Conservation (phyloP, 2,329 filamentous ascomycete genomes). For the Talaromyces sp. region DNA sequence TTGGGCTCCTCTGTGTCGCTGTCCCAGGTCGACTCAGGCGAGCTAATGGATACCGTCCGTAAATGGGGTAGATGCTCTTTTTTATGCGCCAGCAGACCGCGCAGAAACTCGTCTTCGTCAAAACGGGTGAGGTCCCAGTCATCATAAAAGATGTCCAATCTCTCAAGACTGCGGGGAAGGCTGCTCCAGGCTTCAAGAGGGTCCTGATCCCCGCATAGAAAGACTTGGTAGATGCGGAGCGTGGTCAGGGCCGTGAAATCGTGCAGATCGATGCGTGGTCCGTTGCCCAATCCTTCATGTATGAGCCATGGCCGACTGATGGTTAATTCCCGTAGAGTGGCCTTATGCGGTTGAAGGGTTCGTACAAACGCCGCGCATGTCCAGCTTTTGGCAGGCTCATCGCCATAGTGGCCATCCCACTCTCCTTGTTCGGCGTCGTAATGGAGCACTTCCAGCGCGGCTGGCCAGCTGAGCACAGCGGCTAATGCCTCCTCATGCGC, state of each 20-base stretch:
- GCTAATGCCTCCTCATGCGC: slow-evolving; percentile 20
- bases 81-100: slow-evolving; percentile 6
- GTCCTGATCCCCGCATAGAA: slow-evolving; percentile 7
- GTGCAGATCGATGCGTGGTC: slow-evolving; percentile 4
- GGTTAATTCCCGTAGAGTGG: slow-evolving; percentile 9
- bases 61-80: slow-evolving; percentile 1
- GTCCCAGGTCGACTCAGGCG: slow-evolving; percentile 1
- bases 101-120: slow-evolving; percentile 9
- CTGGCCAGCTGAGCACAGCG: slow-evolving; percentile 20
- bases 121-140: slow-evolving; percentile 1
- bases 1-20: not conserved
- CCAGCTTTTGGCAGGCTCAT: slow-evolving; percentile 9
- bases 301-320: not conserved
- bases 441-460: slow-evolving; percentile 19
- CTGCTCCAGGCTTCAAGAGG: slow-evolving; percentile 6
- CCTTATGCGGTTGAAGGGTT: slow-evolving; percentile 6
- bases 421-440: slow-evolving; percentile 19
- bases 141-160: slow-evolving; percentile 9
- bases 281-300: slow-evolving; percentile 8
- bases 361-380: slow-evolving; percentile 10
- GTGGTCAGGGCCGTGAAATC: slow-evolving; percentile 12
- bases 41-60: slow-evolving; percentile 2
- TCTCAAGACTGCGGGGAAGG: slow-evolving; percentile 3
- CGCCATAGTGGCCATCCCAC: slow-evolving; percentile 14
- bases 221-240: slow-evolving; percentile 10